Evolutionary conservation across 78 protist genomes (phyloP).

Genomic region (Dictyostelium intermedium): DNA sequence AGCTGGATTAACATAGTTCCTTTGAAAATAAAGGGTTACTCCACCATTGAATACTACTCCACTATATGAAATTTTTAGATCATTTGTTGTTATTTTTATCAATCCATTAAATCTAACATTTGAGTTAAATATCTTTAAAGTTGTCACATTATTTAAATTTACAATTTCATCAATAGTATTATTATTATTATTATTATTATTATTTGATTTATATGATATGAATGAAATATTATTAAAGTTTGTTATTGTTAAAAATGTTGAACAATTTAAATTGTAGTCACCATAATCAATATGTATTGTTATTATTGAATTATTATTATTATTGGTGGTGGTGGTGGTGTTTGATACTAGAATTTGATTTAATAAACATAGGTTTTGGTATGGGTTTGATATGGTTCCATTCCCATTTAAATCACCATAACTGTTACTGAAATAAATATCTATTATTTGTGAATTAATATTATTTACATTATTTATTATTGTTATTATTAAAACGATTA

Average conservation of each 20-base stretch:
- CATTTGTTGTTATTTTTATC: background rate
- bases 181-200: background rate
- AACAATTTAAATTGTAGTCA: background rate
- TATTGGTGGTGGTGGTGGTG: too few species aligned
- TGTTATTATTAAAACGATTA: background rate
- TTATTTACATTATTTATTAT: background rate
- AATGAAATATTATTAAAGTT: background rate
- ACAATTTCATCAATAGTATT: too few species aligned
- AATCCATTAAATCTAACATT: background rate
- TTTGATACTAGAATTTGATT: background rate
- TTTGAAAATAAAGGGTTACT: background rate
- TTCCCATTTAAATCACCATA: background rate
- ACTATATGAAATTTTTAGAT: background rate
- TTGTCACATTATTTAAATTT: background rate
- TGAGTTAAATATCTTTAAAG: background rate
- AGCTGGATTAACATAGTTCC: too few species aligned
- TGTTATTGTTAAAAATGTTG: background rate
- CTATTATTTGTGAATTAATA: background rate
- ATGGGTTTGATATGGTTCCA: background rate
- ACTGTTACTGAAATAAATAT: background rate
- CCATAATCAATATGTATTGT: background rate
- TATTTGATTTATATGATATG: background rate
- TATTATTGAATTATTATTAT: background rate
- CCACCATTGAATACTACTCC: background rate
- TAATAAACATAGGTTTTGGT: background rate